Evolutionary conservation across 495 filamentous ascomycete genomes (phyloP), one percentile per base, ranked within the genome.

Genomic region (Xylaria nigripes): DNA sequence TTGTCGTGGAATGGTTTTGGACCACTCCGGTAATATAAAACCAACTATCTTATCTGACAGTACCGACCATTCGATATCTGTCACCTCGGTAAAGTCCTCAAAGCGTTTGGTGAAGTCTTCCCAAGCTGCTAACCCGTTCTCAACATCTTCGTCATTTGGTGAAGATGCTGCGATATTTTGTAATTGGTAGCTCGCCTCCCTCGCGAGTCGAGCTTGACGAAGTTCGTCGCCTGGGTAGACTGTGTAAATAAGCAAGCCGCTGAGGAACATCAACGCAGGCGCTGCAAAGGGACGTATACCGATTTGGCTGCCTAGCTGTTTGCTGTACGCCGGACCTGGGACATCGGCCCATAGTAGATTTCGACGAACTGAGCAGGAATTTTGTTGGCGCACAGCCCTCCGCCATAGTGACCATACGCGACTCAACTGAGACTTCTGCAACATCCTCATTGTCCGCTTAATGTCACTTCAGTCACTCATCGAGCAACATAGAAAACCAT

Each of bases 1-100:
- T 51, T 86, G 90, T 23, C 72, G 86, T 3, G 92, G 91, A 6
- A 98, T 70, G 16, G 78, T 66, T 44, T 80, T 81, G 18, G 84
- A 81, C 93, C 93, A 98, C 5, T 87, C 83, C 1, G 92, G 92
- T 21, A 90, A 60, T 27, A 96, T 81, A 19, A 78, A 73, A 64
- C 82, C 82, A 29, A 81, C 80, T 41, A 94, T 76, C 48, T 73
- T 83, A 54, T 85, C 82, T 9, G 81, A 72, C 24, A 94, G 55
- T 4, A 77, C 74, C 24, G 74, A 65, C 79, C 82, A 84, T 47
- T 86, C 81, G 2, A 71, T 56, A 51, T 72, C 70, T 36, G 70
- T 62, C 9, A 77, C 63, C 0, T 79, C 69, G 16, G 79, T 75
- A 46, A 90, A 72, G 12, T 75, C 71, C 42, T 80, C 80, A 45